Conservation (phyloP, 768 basidiomycete species). For the Tulasnella sp. region DNA sequence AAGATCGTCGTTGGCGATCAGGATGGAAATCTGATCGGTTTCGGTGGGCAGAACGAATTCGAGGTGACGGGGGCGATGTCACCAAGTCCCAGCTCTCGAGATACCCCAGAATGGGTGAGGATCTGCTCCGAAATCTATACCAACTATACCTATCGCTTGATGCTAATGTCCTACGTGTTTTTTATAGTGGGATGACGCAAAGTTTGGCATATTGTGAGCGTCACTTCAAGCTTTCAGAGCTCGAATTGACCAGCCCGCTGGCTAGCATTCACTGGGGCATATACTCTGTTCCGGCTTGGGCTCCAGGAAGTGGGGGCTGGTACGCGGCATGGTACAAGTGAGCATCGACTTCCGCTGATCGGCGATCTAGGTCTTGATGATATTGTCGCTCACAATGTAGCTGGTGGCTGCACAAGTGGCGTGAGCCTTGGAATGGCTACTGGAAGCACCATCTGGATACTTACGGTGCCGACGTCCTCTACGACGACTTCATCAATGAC, state of each 20-base stretch:
- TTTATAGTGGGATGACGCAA: slow-evolving; percentile 38
- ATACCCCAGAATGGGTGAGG: slow-evolving; percentile 45
- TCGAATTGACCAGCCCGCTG: slow-evolving; percentile 2
- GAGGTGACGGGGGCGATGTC: slow-evolving; percentile 11
- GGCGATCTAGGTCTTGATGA: neutral
- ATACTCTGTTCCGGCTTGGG: slow-evolving; percentile 21
- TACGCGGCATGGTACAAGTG: slow-evolving; percentile 52
- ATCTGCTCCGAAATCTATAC: neutral
- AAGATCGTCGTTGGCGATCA: slow-evolving; percentile 29
- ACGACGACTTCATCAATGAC: slow-evolving; percentile 48
- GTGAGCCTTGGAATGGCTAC: slow-evolving; percentile 31
- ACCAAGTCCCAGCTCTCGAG: slow-evolving; percentile 18
- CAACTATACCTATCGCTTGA: too few species aligned
- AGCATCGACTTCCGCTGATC: slow-evolving; percentile 19
- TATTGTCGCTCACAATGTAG: slow-evolving; percentile 20
- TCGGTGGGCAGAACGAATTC: slow-evolving; percentile 30
- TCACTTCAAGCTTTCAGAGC: neutral
- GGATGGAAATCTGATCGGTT: slow-evolving; percentile 30
- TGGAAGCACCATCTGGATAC: slow-evolving; percentile 41
- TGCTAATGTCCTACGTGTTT: too few species aligned
- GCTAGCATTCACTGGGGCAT: slow-evolving; percentile 36
- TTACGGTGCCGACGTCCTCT: slow-evolving; percentile 37
- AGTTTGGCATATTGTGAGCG: slow-evolving; percentile 46
- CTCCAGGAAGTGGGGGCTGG: slow-evolving; percentile 17
- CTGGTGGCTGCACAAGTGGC: slow-evolving; percentile 32